Base-by-base conservation (phyloP, 768 basidiomycete species). In the Cystofilobasidium capitatum region DNA sequence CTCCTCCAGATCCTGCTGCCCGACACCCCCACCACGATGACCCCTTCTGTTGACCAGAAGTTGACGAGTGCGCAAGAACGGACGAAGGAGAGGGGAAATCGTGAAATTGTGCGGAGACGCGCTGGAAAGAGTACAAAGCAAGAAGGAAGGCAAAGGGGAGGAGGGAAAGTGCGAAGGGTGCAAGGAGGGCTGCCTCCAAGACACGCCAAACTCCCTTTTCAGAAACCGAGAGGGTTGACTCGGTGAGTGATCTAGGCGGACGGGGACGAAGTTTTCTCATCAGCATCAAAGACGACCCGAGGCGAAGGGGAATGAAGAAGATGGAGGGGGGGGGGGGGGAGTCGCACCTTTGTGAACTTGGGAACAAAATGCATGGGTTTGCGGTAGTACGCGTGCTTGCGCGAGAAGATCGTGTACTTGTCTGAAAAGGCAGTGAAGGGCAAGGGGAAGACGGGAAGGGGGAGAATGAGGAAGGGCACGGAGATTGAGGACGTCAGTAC, bases 291-390 rank as follows among this genome's bases (percentile, higher is more conserved):
- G 4, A 8, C 54, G 37, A 67, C 16, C 36, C 24, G 31, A 33
- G 36, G 17, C 42, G 62, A 29, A 29, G 66, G 58, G 22, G 13
- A 64, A 36, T 0, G 68, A 70, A 24, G 70, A 55, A 40, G 24
- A 16, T 70, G 45, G 35, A 20, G 57, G 6, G 26, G 61, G 36
- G 26, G 29, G 13, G 14, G 13, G 0, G 31, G 17, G n/a, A 37
- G 33, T 79, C 87, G 69, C 71, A 93, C 92, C 78, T 90, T 82
- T 59, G 93, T 96, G 85, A 87, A 97, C 75, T 96, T 94, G n/a
- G 93, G 93, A 33, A 94, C 88, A 74, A 93, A 93, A 79, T 98
- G 93, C 58, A 96, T 91, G 31, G 90, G 88, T 74, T 97, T 97
- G 51, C 94, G 81, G 77, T 94, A 99, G 8, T 89, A 88, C 66